Percentiles rank a stretch among this genome's conserved stretches.
Evolutionary conservation across 805 yeast species (phyloP).

Genomic region (Candida taoyuanica): DNA sequence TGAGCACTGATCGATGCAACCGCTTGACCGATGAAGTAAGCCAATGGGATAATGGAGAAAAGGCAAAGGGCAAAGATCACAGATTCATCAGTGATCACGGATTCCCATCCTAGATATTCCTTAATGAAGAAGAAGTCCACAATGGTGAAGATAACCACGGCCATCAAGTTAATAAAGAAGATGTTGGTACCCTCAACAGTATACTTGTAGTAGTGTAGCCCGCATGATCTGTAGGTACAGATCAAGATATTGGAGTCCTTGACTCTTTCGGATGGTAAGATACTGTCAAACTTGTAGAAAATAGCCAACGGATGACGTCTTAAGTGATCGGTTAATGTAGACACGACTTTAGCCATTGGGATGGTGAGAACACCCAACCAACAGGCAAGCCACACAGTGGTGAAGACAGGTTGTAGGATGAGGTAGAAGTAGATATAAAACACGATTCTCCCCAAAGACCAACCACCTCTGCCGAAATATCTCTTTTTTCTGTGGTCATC

Average conservation of each 20-base stretch:
- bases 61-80: slow-evolving; percentile 71
- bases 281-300: slow-evolving; percentile 58
- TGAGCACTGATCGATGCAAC: slow-evolving; percentile 99
- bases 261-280: slow-evolving; percentile 17
- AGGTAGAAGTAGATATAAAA: slow-evolving; percentile 71
- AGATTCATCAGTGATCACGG: slow-evolving; percentile 48
- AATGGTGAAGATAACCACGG: slow-evolving; percentile 77
- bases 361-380: slow-evolving; percentile 88
- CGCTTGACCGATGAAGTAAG: slow-evolving; percentile 97
- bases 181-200: slow-evolving; percentile 96
- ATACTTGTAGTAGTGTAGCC: slow-evolving; percentile 90
- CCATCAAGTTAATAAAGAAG: slow-evolving; percentile 79
- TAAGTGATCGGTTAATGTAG: slow-evolving; percentile 66
- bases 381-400: slow-evolving; percentile 50
- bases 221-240: slow-evolving; percentile 90
- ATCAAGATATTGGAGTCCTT: slow-evolving; percentile 56
- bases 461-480: slow-evolving; percentile 85
- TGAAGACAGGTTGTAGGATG: slow-evolving; percentile 62
- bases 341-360: slow-evolving; percentile 84
- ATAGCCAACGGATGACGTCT: slow-evolving; percentile 89
- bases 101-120: slow-evolving; percentile 35
- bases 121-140: slow-evolving; percentile 66
- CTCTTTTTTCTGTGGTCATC: slow-evolving; percentile 39
- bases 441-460: slow-evolving; percentile 79
- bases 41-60: slow-evolving; percentile 84